Conservation (phyloP, 2,329 filamentous ascomycete genomes). For the Capronia coronata region DNA sequence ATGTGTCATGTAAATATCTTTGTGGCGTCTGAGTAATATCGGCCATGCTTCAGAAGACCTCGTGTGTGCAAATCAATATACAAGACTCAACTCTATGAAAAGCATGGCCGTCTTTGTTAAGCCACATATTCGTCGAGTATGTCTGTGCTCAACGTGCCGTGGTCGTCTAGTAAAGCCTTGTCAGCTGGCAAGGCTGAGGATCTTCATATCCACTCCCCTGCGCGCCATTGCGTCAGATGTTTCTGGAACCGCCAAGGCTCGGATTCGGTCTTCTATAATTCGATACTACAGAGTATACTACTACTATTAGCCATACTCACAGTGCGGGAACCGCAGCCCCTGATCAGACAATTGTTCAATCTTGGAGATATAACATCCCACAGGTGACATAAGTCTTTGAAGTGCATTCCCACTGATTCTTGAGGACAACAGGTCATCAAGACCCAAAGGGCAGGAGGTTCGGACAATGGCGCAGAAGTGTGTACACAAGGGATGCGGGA, state of each 20-base stretch:
- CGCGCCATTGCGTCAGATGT: slow-evolving; percentile 18
- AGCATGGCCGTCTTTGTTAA: background rate
- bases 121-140: too few species aligned
- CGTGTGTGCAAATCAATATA: slow-evolving; percentile 11
- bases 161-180: background rate
- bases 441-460: background rate
- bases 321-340: background rate
- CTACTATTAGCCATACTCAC: background rate
- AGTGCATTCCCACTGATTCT: too few species aligned
- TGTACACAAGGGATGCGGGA: slow-evolving; percentile 93
- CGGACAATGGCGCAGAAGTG: slow-evolving; percentile 55
- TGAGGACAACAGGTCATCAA: background rate
- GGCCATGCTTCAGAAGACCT: slow-evolving; percentile 4
- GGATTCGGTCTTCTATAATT: background rate
- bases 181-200: slow-evolving; percentile 6
- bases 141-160: too few species aligned
- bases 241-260: slow-evolving; percentile 23
- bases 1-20: slow-evolving; percentile 11
- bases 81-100: slow-evolving; percentile 21
- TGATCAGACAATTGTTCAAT: background rate
- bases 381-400: too few species aligned
- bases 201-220: background rate
- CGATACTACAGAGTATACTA: background rate
- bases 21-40: slow-evolving; percentile 6
- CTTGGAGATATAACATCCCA: background rate